Evolutionary conservation across 176 grass and related monocot genomes (phyloP).

Genomic region (Oryza nivara): DNA sequence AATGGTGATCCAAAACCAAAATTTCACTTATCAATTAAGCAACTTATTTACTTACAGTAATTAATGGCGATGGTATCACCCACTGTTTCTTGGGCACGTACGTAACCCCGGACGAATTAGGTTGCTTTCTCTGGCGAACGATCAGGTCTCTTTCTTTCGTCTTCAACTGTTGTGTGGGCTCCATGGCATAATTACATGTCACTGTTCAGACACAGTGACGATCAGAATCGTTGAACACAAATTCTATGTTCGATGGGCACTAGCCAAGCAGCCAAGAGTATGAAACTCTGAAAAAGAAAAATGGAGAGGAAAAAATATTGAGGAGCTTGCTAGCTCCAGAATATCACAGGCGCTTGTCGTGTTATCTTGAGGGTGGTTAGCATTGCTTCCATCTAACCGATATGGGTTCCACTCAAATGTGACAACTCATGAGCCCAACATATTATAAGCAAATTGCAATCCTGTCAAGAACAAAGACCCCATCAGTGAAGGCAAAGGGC

Average conservation of each 20-base stretch:
- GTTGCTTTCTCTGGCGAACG: constrained; percentile 16
- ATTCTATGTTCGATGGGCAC: background rate
- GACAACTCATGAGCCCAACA: constrained; percentile 51
- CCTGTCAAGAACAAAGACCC: constrained; percentile 41
- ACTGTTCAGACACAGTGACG: constrained; percentile 23
- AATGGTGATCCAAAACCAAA: background rate
- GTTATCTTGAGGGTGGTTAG: constrained; percentile 55
- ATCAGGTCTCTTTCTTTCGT: constrained; percentile 40
- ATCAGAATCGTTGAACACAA: constrained; percentile 36
- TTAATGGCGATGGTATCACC: background rate
- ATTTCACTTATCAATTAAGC: background rate
- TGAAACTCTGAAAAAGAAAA: background rate
- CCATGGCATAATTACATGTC: constrained; percentile 29
- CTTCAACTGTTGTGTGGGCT: constrained; percentile 32
- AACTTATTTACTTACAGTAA: background rate
- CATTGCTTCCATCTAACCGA: constrained; percentile 54
- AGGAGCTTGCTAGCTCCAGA: background rate
- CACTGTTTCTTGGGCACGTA: constrained; percentile 17
- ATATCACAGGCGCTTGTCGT: constrained; percentile 47
- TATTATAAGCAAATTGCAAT: constrained; percentile 48
- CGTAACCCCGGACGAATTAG: background rate
- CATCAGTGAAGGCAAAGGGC: constrained; percentile 31
- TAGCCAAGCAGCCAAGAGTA: background rate
- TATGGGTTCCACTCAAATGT: constrained; percentile 56
- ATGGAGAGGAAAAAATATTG: background rate